phyloP scores from a whole-genome alignment of 2,329 filamentous ascomycete species.

The Aspergillus sergii region DNA sequence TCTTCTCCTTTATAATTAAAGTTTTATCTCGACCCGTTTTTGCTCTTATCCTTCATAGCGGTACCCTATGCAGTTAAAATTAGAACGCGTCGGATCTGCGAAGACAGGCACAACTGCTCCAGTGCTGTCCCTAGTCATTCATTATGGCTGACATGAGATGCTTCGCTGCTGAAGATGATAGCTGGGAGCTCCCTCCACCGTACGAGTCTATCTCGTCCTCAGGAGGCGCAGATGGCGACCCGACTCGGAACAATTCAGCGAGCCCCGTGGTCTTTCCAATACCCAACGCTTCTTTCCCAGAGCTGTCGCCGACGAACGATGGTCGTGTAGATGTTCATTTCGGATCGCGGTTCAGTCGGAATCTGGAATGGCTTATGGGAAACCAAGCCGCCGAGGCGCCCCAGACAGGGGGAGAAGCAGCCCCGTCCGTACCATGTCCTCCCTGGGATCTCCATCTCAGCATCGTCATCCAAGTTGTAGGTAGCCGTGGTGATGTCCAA shows the following conservation, averaged over 20 bases:
- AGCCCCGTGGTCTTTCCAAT: not conserved
- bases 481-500: slow-evolving; percentile 59
- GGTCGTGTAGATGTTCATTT: not conserved
- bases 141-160: not conserved
- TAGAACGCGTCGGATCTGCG: not conserved
- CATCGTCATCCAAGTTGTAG: slow-evolving; percentile 60
- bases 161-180: not conserved
- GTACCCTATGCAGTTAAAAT: not conserved
- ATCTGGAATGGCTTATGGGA: not conserved
- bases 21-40: not conserved
- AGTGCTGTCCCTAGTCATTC: not conserved
- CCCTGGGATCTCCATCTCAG: slow-evolving; percentile 37
- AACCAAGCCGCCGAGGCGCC: not conserved
- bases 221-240: not conserved
- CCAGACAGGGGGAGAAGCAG: not conserved
- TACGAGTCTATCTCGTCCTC: not conserved
- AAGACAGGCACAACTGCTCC: not conserved
- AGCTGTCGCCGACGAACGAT: not conserved
- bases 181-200: not conserved
- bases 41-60: not conserved
- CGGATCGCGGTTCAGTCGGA: not conserved
- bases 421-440: not conserved
- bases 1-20: not conserved
- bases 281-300: not conserved
- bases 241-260: not conserved